phyloP scores from a whole-genome alignment of 2,329 filamentous ascomycete genomes.

The Shiraia sp. region DNA sequence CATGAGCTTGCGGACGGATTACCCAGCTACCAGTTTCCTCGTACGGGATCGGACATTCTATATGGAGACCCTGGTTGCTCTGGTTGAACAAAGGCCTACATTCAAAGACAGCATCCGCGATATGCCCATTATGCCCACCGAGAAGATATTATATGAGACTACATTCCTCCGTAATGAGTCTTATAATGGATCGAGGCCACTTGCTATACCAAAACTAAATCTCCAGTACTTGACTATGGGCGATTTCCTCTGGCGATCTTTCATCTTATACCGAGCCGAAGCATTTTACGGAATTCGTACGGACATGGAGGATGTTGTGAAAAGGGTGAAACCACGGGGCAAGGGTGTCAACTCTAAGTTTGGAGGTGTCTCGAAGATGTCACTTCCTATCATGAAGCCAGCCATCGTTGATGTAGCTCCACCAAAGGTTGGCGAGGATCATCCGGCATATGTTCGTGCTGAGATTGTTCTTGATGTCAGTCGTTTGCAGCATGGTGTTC shows the following conservation, averaged over 20 bases:
- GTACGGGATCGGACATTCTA: conserved; percentile 66
- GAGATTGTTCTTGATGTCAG: conserved; percentile 86
- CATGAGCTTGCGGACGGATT: conserved; percentile 79
- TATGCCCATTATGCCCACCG: conserved; percentile 81
- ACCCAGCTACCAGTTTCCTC: conserved; percentile 72
- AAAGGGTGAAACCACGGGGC: conserved; percentile 73
- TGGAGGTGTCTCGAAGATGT: conserved; percentile 88
- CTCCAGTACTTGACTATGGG: conserved; percentile 93
- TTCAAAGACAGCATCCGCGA: conserved; percentile 79
- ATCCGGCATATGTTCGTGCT: conserved; percentile 81
- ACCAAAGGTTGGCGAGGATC: conserved; percentile 78
- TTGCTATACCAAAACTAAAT: conserved; percentile 93
- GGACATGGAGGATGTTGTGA: conserved; percentile 82
- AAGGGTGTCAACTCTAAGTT: conserved; percentile 71
- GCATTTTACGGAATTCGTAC: conserved; percentile 92
- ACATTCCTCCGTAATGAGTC: conserved; percentile 78
- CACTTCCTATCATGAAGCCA: conserved; percentile 81
- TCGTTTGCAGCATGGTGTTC: conserved; percentile 73
- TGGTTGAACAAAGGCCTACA: conserved; percentile 75
- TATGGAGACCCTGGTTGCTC: conserved; percentile 72
- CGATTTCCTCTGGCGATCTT: conserved; percentile 95
- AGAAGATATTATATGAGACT: conserved; percentile 77
- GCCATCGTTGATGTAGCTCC: conserved; percentile 85
- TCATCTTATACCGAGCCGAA: conserved; percentile 86
- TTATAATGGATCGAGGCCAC: conserved; percentile 83